Evolutionary conservation across 495 filamentous ascomycete genomes (phyloP).

Genomic region (Annulohypoxylon moriforme): DNA sequence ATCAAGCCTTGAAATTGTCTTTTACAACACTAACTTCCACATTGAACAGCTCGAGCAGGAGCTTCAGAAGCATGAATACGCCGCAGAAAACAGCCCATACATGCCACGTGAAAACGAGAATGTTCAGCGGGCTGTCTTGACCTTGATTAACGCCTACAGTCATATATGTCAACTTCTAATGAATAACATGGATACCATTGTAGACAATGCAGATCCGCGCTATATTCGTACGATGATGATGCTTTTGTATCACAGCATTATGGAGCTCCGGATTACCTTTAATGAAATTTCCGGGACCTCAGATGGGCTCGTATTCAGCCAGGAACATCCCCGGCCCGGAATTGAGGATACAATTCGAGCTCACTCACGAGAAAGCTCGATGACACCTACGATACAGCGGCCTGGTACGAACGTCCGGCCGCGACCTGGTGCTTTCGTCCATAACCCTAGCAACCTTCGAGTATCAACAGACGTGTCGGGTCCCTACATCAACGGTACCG

Average conservation of each 20-base stretch:
- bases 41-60: constrained; percentile 80
- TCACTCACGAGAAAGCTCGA: constrained; percentile 62
- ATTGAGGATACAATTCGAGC: constrained; percentile 57
- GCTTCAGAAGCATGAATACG: constrained; percentile 71
- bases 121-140: constrained; percentile 72
- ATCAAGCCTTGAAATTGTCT: constrained; percentile 79
- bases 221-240: constrained; percentile 85
- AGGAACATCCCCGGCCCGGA: constrained; percentile 43
- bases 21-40: constrained; percentile 79
- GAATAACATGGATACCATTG: constrained; percentile 74
- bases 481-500: constrained; percentile 55
- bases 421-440: constrained; percentile 71
- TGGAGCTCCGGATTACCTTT: constrained; percentile 72
- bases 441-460: constrained; percentile 67
- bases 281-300: constrained; percentile 53
- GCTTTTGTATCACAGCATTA: constrained; percentile 80
- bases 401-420: constrained; percentile 60
- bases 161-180: constrained; percentile 78
- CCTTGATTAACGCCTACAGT: constrained; percentile 79
- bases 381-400: constrained; percentile 71
- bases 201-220: constrained; percentile 77
- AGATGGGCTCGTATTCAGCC: constrained; percentile 52
- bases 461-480: constrained; percentile 62
- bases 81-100: constrained; percentile 62
- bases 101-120: constrained; percentile 70